Percentiles rank a stretch among this genome's conserved stretches.
Conservation (phyloP, 2,329 filamentous ascomycete genomes). For the Ambrosiella cleistominuta region DNA sequence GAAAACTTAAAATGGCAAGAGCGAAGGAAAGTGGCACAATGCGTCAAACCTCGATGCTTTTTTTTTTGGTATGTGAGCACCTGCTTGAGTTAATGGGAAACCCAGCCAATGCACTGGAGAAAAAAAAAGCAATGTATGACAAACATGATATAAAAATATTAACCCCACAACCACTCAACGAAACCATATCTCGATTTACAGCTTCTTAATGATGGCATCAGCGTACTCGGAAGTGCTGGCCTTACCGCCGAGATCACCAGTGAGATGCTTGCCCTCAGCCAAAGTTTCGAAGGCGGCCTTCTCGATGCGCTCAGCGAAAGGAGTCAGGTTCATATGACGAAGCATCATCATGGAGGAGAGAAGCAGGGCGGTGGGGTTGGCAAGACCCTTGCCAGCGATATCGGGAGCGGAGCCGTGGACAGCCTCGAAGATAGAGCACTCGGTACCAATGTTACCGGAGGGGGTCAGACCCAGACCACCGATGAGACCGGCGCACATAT, state of each 20-base stretch:
- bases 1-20: slow-evolving; percentile 2
- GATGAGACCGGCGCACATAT: slow-evolving; percentile 98
- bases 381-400: slow-evolving; percentile 87
- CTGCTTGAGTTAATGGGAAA: neutral
- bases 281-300: slow-evolving; percentile 89
- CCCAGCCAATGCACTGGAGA: neutral
- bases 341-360: slow-evolving; percentile 99
- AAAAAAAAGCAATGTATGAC: neutral
- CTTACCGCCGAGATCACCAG: slow-evolving; percentile 89
- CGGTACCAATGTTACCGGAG: slow-evolving; percentile 95
- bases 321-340: slow-evolving; percentile 84
- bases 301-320: slow-evolving; percentile 78
- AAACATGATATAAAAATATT: neutral
- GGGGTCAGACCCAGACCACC: slow-evolving; percentile 93
- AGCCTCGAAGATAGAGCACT: slow-evolving; percentile 99
- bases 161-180: neutral
- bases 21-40: neutral
- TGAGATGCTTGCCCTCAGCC: slow-evolving; percentile 89
- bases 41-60: neutral
- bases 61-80: neutral
- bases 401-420: slow-evolving; percentile 95
- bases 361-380: slow-evolving; percentile 91
- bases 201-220: slow-evolving; percentile 63
- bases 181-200: slow-evolving; percentile 26
- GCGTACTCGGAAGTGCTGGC: slow-evolving; percentile 93